Conservation (phyloP, 495 filamentous ascomycete genomes). For the Penicillium paradoxum region DNA sequence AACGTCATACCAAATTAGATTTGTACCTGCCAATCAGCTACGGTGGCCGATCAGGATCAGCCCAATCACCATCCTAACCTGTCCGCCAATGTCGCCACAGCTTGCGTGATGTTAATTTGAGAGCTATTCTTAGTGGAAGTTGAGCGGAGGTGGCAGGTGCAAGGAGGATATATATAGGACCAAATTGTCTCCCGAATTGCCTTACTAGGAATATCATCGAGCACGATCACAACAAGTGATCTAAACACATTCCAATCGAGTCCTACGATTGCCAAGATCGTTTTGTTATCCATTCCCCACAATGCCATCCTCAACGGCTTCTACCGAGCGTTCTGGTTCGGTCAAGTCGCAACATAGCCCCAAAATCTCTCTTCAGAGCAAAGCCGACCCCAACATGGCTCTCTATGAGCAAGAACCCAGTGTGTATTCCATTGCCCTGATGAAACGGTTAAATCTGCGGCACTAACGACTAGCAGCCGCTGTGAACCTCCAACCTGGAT, state of each 20-base stretch:
- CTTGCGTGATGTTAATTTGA: conserved; percentile 18
- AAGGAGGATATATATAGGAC: conserved; percentile 1
- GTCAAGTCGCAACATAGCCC: conserved; percentile 24
- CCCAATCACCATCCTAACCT: conserved; percentile 11
- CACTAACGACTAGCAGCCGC: conserved; percentile 12
- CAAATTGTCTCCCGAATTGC: not conserved
- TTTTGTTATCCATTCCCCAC: not conserved
- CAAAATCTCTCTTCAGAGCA: conserved; percentile 63
- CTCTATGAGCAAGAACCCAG: conserved; percentile 81
- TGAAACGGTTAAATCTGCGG: not conserved
- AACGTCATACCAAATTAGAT: conserved; percentile 24
- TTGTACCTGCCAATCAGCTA: not conserved
- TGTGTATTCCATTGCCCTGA: conserved; percentile 42
- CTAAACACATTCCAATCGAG: not conserved
- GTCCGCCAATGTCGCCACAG: conserved; percentile 17
- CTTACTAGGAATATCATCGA: not conserved
- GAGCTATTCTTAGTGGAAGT: conserved; percentile 25
- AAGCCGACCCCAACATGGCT: conserved; percentile 82
- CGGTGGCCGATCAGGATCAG: conserved; percentile 13
- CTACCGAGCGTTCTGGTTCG: conserved; percentile 28
- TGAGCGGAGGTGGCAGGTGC: not conserved
- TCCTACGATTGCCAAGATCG: not conserved
- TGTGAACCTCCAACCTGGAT: conserved; percentile 14
- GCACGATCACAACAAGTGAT: not conserved
- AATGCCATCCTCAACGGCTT: conserved; percentile 25